Evolutionary conservation across 1,284 basidiomycete genomes (phyloP).

Genomic region (Abortiporus biennis): DNA sequence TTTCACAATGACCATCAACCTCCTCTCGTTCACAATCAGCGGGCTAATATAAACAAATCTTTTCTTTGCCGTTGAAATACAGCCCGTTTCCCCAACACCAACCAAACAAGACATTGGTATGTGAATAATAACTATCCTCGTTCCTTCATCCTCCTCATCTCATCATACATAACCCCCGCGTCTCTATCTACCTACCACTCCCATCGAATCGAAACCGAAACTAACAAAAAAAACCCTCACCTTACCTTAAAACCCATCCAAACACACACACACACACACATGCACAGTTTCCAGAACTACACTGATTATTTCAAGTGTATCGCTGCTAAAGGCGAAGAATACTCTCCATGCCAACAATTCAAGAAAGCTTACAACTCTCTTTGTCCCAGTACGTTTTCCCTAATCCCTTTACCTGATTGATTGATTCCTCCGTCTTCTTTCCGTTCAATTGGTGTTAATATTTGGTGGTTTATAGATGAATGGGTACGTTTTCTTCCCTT

Average conservation of each 20-base stretch:
- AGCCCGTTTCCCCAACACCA: slow-evolving; percentile 94
- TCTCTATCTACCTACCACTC: no score
- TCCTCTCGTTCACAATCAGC: slow-evolving; percentile 3
- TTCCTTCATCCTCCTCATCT: neutral
- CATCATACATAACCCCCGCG: no score
- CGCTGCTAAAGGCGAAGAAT: slow-evolving; percentile 96
- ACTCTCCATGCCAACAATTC: slow-evolving; percentile 98
- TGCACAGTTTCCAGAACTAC: slow-evolving; percentile 85
- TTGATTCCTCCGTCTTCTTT: slow-evolving; percentile 6
- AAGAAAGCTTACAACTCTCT: slow-evolving; percentile 94
- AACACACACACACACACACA: no score
- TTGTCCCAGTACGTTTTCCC: slow-evolving; percentile 82
- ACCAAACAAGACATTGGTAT: slow-evolving; percentile 94
- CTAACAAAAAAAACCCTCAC: no score
- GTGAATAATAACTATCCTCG: slow-evolving; percentile 16
- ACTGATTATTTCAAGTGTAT: slow-evolving; percentile 98
- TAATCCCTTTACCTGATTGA: slow-evolving; percentile 6
- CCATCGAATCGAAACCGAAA: no score
- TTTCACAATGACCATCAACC: slow-evolving; percentile 9
- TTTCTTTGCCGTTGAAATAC: slow-evolving; percentile 6
- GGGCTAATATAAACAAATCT: neutral
- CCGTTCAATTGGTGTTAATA: neutral
- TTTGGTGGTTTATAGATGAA: slow-evolving; percentile 38
- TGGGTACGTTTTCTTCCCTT: slow-evolving; percentile 35
- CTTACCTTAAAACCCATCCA: neutral